Percentiles rank a stretch among this genome's conserved stretches.
phyloP scores from a whole-genome alignment of 2,329 filamentous ascomycete genomes.

The Aspergillus cejpii region DNA sequence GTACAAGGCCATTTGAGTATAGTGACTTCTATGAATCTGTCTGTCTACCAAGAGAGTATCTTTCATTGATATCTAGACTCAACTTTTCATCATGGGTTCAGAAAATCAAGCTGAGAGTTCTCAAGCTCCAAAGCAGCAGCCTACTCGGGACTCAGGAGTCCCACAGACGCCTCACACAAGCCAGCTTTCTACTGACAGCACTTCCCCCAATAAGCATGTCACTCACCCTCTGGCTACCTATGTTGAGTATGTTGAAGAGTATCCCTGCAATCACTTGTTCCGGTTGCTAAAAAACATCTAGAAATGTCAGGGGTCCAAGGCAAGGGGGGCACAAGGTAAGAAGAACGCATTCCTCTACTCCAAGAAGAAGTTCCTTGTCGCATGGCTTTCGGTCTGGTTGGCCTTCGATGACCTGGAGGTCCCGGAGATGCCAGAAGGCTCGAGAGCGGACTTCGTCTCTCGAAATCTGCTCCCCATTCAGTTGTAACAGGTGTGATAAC shows the following conservation, averaged over 20 bases:
- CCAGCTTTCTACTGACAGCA: not conserved
- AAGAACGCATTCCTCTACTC: not conserved
- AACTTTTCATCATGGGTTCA: no score
- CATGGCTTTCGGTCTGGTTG: no score
- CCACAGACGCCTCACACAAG: not conserved
- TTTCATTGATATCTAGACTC: no score
- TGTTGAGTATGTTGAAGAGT: not conserved
- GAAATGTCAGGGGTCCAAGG: not conserved
- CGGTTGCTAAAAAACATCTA: not conserved
- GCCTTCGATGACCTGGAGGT: no score
- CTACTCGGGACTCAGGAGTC: not conserved
- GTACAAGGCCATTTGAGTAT: no score
- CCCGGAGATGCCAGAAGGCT: no score
- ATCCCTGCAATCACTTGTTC: not conserved
- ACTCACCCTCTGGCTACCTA: not conserved
- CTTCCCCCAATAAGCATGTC: not conserved
- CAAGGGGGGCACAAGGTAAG: constrained; percentile 4
- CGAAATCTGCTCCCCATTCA: no score
- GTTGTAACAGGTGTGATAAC: not conserved
- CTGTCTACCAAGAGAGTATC: no score
- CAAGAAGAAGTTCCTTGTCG: not conserved
- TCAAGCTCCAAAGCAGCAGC: no score
- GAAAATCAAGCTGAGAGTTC: no score
- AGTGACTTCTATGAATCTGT: no score
- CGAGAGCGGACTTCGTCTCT: no score